Percentiles rank a stretch among this genome's conserved stretches.
These are phyloP conservation scores for Citrus hindsii DNA, from an alignment of 345 rosid species.

Conservation along the genomic window DNA sequence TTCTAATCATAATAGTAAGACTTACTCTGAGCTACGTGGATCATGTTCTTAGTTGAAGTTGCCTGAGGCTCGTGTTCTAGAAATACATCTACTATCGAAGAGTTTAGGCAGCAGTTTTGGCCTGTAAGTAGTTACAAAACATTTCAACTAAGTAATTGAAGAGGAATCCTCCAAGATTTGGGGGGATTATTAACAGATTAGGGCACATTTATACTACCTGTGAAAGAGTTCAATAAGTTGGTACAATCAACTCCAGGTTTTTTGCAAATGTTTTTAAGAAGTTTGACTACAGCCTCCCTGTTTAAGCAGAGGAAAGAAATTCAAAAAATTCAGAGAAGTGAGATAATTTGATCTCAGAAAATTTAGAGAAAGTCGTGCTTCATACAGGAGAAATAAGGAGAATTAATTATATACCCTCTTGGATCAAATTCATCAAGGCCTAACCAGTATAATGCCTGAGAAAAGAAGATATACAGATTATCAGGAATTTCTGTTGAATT, in stretches of 20 bases:
- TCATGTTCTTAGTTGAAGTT: constrained; percentile 50
- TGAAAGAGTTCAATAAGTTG: constrained; percentile 36
- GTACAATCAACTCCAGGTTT: constrained; percentile 42
- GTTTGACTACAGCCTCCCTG: constrained; percentile 32
- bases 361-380: background rate
- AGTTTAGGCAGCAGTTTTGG: constrained; percentile 55
- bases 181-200: background rate
- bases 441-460: constrained; percentile 33
- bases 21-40: constrained; percentile 62
- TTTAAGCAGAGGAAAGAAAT: background rate
- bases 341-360: background rate
- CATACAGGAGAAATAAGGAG: background rate
- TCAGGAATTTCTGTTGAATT: background rate
- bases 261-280: constrained; percentile 35
- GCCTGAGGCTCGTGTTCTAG: constrained; percentile 54
- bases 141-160: background rate
- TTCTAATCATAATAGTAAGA: background rate
- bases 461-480: constrained; percentile 4
- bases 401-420: constrained; percentile 27
- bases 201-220: constrained; percentile 30
- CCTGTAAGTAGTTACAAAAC: constrained; percentile 26
- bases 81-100: constrained; percentile 31
- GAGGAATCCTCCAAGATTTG: background rate
- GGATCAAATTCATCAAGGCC: constrained; percentile 42
- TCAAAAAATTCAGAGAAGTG: no score